Evolutionary conservation across 2,329 filamentous ascomycete species (phyloP).

Genomic region (Fusarium cyanostomum): DNA sequence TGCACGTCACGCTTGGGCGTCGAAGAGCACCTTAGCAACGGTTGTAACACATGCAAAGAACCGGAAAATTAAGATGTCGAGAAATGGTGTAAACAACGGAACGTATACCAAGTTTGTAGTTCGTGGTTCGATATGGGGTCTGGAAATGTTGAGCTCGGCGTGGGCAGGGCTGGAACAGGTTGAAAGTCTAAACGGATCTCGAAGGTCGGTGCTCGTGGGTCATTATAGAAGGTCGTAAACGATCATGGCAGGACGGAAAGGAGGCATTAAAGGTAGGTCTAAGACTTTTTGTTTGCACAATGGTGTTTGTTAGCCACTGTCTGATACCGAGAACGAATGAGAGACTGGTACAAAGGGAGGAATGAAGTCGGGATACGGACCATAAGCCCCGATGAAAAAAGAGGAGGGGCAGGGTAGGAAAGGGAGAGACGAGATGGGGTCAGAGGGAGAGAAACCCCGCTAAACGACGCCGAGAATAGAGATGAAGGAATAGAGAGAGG

Average conservation of each 20-base stretch:
- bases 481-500: conserved; percentile 10
- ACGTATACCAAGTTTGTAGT: conserved; percentile 5
- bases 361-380: conserved; percentile 38
- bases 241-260: conserved; percentile 39
- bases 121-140: conserved; percentile 10
- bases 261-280: conserved; percentile 41
- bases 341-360: conserved; percentile 33
- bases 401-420: conserved; percentile 38
- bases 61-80: conserved; percentile 10
- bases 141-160: conserved; percentile 28
- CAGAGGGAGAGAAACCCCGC: conserved; percentile 25
- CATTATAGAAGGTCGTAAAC: conserved; percentile 43
- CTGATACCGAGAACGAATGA: conserved; percentile 22
- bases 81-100: not conserved
- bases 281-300: conserved; percentile 37
- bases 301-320: conserved; percentile 35
- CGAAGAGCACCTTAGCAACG: conserved; percentile 25
- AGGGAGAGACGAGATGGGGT: conserved; percentile 7
- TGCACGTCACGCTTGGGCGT: conserved; percentile 33
- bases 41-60: conserved; percentile 32
- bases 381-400: conserved; percentile 39
- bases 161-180: conserved; percentile 24
- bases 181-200: conserved; percentile 37
- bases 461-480: conserved; percentile 13
- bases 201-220: conserved; percentile 37